These are phyloP conservation scores for Dothideomycetes sp. DNA, from an alignment of 2,329 filamentous ascomycete species.

Conservation along the genomic window DNA sequence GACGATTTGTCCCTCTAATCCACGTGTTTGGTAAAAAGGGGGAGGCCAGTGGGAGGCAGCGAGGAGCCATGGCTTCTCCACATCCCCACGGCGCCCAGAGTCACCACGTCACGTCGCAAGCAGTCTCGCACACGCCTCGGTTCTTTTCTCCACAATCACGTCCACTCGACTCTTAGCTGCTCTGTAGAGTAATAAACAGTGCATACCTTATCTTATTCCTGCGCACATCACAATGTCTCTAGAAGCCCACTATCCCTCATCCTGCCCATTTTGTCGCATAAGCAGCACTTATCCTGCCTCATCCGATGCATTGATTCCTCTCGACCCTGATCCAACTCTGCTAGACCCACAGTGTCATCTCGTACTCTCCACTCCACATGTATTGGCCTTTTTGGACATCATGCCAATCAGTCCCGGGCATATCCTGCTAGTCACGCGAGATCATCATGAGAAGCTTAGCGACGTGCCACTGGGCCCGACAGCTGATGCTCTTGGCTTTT, in stretches of 20 bases:
- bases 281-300: constrained; percentile 36
- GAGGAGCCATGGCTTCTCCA: too few relatives aligned
- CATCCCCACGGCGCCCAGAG: too few relatives aligned
- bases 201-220: too few relatives aligned
- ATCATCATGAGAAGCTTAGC: constrained; percentile 67
- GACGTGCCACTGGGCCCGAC: constrained; percentile 39
- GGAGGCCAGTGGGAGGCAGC: too few relatives aligned
- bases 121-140: too few relatives aligned
- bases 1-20: too few relatives aligned
- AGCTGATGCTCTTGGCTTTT: constrained; percentile 28
- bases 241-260: constrained; percentile 26
- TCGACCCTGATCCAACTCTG: constrained; percentile 21
- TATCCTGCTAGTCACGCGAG: constrained; percentile 67
- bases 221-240: constrained; percentile 4
- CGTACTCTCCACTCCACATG: constrained; percentile 64
- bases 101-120: too few relatives aligned
- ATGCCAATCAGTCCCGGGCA: constrained; percentile 77
- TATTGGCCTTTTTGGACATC: constrained; percentile 88
- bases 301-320: constrained; percentile 16
- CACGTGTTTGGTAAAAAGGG: too few relatives aligned
- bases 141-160: too few relatives aligned
- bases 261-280: constrained; percentile 50
- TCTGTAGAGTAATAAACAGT: too few relatives aligned
- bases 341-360: constrained; percentile 37
- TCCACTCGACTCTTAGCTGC: too few relatives aligned